These are phyloP conservation scores for Ophiostoma sp. DNA, from an alignment of 2,329 filamentous ascomycete genomes.

Conservation along the genomic window DNA sequence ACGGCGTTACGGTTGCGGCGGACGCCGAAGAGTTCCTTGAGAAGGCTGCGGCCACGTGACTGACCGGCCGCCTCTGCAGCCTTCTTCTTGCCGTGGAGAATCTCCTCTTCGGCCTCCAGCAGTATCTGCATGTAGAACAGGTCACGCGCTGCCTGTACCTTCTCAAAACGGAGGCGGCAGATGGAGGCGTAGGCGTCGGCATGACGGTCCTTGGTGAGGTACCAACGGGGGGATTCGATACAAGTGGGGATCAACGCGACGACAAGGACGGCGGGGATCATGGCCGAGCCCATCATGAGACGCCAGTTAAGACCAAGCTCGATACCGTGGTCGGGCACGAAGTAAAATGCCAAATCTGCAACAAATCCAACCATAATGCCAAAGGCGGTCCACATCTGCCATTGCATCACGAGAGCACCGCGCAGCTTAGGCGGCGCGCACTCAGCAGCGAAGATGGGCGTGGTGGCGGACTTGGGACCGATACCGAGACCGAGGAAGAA, in stretches of 20 bases:
- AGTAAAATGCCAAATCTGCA: constrained; percentile 62
- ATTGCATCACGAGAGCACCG: constrained; percentile 68
- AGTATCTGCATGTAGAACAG: constrained; percentile 59
- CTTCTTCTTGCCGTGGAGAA: constrained; percentile 36
- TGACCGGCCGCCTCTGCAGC: not conserved
- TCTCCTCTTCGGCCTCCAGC: constrained; percentile 56
- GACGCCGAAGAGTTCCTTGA: constrained; percentile 60
- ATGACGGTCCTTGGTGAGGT: constrained; percentile 51
- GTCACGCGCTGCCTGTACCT: constrained; percentile 57
- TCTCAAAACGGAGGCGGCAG: constrained; percentile 49
- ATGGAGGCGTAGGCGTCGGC: constrained; percentile 50
- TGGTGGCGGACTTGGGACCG: constrained; percentile 68
- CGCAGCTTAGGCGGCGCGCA: constrained; percentile 63
- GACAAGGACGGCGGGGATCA: constrained; percentile 60
- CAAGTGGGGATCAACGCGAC: constrained; percentile 48
- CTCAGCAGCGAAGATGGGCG: constrained; percentile 66
- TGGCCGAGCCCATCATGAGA: constrained; percentile 66
- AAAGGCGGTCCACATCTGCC: constrained; percentile 48
- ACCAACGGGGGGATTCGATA: constrained; percentile 41
- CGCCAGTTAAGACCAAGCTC: constrained; percentile 62
- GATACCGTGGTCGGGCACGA: constrained; percentile 54
- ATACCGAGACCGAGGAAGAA: constrained; percentile 71
- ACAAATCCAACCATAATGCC: constrained; percentile 58
- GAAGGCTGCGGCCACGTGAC: constrained; percentile 48
- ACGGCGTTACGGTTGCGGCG: constrained; percentile 63